Conservation (phyloP, 352 stramenopile species). For the Aphanomyces cochlioides region DNA sequence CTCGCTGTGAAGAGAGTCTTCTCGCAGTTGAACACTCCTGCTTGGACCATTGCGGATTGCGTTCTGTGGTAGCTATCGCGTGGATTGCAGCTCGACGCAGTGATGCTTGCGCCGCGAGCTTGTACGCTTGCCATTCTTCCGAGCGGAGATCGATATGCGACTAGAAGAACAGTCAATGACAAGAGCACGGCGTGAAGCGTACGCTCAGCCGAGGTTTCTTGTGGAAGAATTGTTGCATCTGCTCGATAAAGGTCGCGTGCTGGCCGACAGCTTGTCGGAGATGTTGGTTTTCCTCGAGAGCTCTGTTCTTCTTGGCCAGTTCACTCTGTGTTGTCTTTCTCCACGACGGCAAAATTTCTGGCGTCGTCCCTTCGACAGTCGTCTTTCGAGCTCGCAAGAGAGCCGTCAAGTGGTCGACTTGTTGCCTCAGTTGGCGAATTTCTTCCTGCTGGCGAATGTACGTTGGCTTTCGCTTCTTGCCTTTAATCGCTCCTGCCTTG, state of each 20-base stretch:
- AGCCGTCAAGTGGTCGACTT: constrained; percentile 2
- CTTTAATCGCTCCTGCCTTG: neutral
- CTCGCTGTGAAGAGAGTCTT: neutral
- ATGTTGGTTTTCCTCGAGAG: constrained; percentile 14
- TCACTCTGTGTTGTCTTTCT: neutral
- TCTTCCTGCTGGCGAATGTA: constrained; percentile 16
- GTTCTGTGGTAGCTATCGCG: constrained; percentile 3
- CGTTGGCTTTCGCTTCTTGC: neutral
- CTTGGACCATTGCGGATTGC: constrained; percentile 10
- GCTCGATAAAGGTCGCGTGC: constrained; percentile 17
- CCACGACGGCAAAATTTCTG: neutral
- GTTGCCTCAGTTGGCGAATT: neutral
- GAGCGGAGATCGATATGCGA: neutral
- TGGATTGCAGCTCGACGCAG: neutral
- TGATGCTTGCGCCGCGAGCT: neutral
- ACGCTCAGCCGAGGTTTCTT: constrained; percentile 16
- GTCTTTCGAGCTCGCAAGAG: neutral
- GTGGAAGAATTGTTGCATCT: constrained; percentile 11
- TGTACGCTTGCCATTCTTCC: constrained; percentile 1
- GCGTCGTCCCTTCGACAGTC: too few relatives aligned
- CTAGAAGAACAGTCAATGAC: neutral
- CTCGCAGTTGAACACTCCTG: constrained; percentile 11
- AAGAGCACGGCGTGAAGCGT: neutral
- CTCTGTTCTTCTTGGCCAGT: neutral
- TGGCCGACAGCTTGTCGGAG: constrained; percentile 1